Base-by-base conservation (phyloP, 768 basidiomycete genomes). In the Megacollybia marginata region DNA sequence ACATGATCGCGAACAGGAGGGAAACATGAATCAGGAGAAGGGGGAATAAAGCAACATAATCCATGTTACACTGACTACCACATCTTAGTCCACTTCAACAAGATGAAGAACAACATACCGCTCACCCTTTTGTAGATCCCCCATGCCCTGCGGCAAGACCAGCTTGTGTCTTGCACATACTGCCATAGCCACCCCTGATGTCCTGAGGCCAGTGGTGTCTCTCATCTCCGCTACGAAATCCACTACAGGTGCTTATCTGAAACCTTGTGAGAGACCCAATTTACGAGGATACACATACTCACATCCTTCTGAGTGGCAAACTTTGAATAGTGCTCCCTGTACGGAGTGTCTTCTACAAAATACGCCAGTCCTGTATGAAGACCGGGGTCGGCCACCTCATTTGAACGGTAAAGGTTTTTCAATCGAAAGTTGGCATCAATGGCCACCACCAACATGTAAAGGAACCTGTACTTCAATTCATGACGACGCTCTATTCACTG, bases 51-150 rank as follows among this genome's bases (percentile, higher is more conserved):
- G 53, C 49, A 28, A 55, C 50, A 16, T 54, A 55, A 42, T 58
- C 57, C 31, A 56, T 52, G 38, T 55, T 56, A 28, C 9, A 42
- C 40, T 10, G 35, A 33, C 28, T 15, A 20, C 42, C 36, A 49
- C 18, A 31, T 19, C 12, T 16, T 10, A 36, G 31, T 5, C 32
- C 19, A 5, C 23, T 35, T 10, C 35, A 32, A 18, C 15, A 36
- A 16, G 13, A 43, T n/a, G 16, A 15, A 12, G 33, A 4, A 16
- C 34, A 36, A 45, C 56, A 7, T 28, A 56, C 55, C 55, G 13
- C 42, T 56, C 55, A 5, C 55, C 54, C 31, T 47, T 48, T 19
- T 51, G 54, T 4, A 56, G 42, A 28, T 55, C 54, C 5, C 54
- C 54, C 16, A 55, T 18, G 1, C 54, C 54, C 11, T 34, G 19